Conservation (phyloP, 805 yeast genomes). For the Teunomyces panamensis region DNA sequence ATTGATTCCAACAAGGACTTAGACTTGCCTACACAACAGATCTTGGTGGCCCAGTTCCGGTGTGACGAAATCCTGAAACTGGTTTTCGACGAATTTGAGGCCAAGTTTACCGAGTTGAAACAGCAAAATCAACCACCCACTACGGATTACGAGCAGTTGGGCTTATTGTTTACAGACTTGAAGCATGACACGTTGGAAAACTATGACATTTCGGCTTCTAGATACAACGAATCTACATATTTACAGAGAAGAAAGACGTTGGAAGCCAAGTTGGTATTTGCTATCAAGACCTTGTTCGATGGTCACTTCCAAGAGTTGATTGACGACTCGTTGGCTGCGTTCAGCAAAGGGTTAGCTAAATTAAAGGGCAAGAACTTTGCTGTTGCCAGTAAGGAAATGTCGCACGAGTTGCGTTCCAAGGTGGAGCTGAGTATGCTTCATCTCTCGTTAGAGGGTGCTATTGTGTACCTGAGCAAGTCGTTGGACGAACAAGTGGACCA, state of each 20-base stretch:
- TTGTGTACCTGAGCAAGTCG: conserved; percentile 8
- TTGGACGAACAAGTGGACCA: conserved; percentile 39
- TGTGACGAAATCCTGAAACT: conserved; percentile 79
- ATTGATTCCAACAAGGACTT: conserved; percentile 90
- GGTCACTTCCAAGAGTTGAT: conserved; percentile 19
- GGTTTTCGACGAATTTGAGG: conserved; percentile 28
- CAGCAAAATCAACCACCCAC: conserved; percentile 9
- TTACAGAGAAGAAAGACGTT: conserved; percentile 56
- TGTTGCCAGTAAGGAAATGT: background rate
- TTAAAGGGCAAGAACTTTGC: conserved; percentile 15
- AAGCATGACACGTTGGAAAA: conserved; percentile 44
- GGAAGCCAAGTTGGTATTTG: conserved; percentile 42
- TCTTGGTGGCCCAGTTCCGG: conserved; percentile 87
- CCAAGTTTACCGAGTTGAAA: conserved; percentile 12
- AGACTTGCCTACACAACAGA: conserved; percentile 95
- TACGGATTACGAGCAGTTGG: conserved; percentile 46
- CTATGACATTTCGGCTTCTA: conserved; percentile 73
- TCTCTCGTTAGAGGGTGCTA: conserved; percentile 15
- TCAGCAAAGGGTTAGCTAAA: conserved; percentile 7
- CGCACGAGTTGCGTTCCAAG: background rate
- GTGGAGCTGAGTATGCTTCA: background rate
- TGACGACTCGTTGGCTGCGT: conserved; percentile 11
- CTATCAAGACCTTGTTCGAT: conserved; percentile 38
- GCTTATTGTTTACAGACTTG: conserved; percentile 41
- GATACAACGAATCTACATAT: conserved; percentile 69